Conservation (phyloP, 2,329 filamentous ascomycete genomes). For the Colletotrichum lini region DNA sequence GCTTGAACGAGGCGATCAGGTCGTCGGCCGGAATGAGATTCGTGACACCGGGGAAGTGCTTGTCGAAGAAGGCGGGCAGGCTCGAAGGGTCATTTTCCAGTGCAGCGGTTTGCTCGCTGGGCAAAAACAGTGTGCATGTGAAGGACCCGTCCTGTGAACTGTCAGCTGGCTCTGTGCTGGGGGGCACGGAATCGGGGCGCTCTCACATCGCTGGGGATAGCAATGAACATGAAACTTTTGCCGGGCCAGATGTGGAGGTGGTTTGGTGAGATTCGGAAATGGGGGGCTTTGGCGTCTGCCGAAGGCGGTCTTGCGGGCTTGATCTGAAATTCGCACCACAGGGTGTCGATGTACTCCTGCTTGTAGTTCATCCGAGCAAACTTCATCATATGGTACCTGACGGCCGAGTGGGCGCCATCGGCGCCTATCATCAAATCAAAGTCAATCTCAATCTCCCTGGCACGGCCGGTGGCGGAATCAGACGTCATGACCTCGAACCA, state of each 20-base stretch:
- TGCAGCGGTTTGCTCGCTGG: slow-evolving; percentile 75
- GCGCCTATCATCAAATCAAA: slow-evolving; percentile 96
- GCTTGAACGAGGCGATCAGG: slow-evolving; percentile 80
- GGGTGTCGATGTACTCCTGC: slow-evolving; percentile 94
- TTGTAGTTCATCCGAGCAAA: slow-evolving; percentile 90
- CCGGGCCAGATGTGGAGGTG: slow-evolving; percentile 99
- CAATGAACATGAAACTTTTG: slow-evolving; percentile 97
- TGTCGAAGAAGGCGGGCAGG: slow-evolving; percentile 82
- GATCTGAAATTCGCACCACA: slow-evolving; percentile 98
- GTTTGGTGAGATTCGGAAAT: slow-evolving; percentile 88
- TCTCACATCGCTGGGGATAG: slow-evolving; percentile 80
- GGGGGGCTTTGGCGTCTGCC: slow-evolving; percentile 49
- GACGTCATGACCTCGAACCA: slow-evolving; percentile 81
- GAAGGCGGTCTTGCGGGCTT: slow-evolving; percentile 65
- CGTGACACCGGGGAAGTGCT: slow-evolving; percentile 89
- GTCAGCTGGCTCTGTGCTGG: neutral
- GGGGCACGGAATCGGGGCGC: slow-evolving; percentile 40
- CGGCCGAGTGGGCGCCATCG: slow-evolving; percentile 93
- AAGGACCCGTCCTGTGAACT: slow-evolving; percentile 83
- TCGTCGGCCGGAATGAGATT: slow-evolving; percentile 76
- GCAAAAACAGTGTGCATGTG: slow-evolving; percentile 94
- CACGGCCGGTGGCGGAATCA: slow-evolving; percentile 57
- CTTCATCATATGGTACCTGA: slow-evolving; percentile 96
- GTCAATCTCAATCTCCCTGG: slow-evolving; percentile 82
- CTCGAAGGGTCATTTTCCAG: slow-evolving; percentile 75